A percentile compares a stretch with the other conserved stretches of the same genome.
Conservation (phyloP, 768 basidiomycete species). For the Pleurotus cornucopiae region DNA sequence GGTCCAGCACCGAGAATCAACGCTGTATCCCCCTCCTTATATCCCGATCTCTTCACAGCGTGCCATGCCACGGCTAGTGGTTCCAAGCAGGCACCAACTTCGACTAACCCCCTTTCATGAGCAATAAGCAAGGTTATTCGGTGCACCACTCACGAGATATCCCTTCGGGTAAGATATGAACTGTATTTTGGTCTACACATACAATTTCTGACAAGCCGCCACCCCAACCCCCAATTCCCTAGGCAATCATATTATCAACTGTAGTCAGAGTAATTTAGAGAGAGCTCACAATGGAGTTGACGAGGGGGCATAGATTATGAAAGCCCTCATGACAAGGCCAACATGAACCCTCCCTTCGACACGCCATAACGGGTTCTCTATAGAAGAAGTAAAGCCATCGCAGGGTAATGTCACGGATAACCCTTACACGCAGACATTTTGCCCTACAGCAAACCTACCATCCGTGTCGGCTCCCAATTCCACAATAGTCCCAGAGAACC, state of each 20-base stretch:
- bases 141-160: slow-evolving; percentile 27
- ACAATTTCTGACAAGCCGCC: slow-evolving; percentile 44
- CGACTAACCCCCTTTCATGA: slow-evolving; percentile 25
- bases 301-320: slow-evolving; percentile 28
- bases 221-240: slow-evolving; percentile 35
- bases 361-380: slow-evolving; percentile 41
- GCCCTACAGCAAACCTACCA: slow-evolving; percentile 26
- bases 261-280: not conserved
- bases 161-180: slow-evolving; percentile 33
- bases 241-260: not conserved
- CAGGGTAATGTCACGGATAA: slow-evolving; percentile 4
- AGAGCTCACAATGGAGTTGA: slow-evolving; percentile 31
- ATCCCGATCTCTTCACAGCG: slow-evolving; percentile 36
- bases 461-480: slow-evolving; percentile 29
- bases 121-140: not conserved
- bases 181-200: slow-evolving; percentile 25
- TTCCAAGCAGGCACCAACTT: slow-evolving; percentile 43
- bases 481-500: slow-evolving; percentile 31
- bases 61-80: slow-evolving; percentile 45
- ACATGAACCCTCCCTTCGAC: slow-evolving; percentile 28
- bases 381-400: not conserved
- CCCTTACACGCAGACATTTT: slow-evolving; percentile 27
- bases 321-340: slow-evolving; percentile 25
- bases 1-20: slow-evolving; percentile 43
- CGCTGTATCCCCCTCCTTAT: slow-evolving; percentile 31